A percentile compares a stretch with the other conserved stretches of the same genome.
Conservation (phyloP, 169 alveolate genomes). For the Perkinsus marinus region DNA sequence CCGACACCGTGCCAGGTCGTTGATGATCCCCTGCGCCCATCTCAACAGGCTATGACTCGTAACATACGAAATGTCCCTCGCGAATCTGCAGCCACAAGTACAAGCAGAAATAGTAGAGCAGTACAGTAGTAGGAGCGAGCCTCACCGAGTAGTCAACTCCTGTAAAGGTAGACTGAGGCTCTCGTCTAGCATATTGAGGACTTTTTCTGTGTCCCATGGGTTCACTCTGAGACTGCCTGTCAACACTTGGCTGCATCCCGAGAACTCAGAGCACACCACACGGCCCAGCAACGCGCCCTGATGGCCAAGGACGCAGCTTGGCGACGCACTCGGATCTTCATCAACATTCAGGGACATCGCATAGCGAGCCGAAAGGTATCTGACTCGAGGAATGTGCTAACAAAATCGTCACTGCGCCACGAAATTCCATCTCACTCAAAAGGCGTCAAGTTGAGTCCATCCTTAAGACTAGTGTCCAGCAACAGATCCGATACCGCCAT, state of each 20-base stretch:
- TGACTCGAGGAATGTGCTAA: too few relatives aligned
- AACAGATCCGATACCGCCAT: conserved; percentile 41
- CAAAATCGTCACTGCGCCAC: too few relatives aligned
- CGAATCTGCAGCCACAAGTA: not conserved
- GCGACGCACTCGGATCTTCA: not conserved
- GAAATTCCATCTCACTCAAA: conserved; percentile 18
- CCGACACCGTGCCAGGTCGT: not conserved
- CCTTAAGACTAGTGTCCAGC: conserved; percentile 45
- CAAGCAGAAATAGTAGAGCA: too few relatives aligned
- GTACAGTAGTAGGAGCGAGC: too few relatives aligned
- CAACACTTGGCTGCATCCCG: not conserved
- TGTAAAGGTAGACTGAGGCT: not conserved
- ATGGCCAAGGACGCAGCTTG: not conserved
- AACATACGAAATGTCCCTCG: not conserved
- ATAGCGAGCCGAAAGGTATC: not conserved
- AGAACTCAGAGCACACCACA: not conserved
- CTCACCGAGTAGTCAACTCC: not conserved
- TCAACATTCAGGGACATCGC: not conserved
- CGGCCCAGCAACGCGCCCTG: not conserved
- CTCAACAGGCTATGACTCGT: not conserved
- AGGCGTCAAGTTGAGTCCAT: conserved; percentile 44
- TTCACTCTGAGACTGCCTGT: not conserved
- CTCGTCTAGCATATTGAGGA: not conserved
- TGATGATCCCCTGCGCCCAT: not conserved
- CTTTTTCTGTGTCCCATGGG: not conserved